Base-by-base conservation (phyloP, 176 grass and related monocot species). In the Carex pumila region DNA sequence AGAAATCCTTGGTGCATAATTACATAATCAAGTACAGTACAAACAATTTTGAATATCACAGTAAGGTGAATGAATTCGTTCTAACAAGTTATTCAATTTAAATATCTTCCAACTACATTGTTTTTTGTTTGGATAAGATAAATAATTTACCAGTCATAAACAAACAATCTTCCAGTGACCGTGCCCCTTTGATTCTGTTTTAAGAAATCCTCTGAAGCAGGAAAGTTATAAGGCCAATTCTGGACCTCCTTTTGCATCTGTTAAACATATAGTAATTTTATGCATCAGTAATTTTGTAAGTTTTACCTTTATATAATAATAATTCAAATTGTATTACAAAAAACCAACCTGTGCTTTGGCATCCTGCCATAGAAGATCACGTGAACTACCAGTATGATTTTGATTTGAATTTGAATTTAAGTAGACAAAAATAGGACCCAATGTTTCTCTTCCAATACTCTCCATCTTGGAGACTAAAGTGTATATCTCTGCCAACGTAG, bases 371-470 rank as follows among this genome's bases (percentile, higher is more conserved):
- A 97, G 89, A 83, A 31, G 61, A 65, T 65, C 0, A 52, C 32
- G 2, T 65, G 49, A 18, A 81, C 11, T 52, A 67, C 75, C 53
- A 69, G 21, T 71, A 3, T 64, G 59, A 43, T 81, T 81, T 49
- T 21, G 12, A 7, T 19, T 66, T 0, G 70, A 83, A 66, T 81
- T 81, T 63, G 79, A 92, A 82, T 98, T 94, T 39, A 98, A 83
- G 82, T 94, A 98, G 61, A 98, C 32, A 84, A 98, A 98, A 13
- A 98, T 71, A 1, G 95, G 95, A 4, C 95, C 95, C 30, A 93
- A 72, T 4, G 92, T 91, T 82, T 98, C n/a, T 98, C 63, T 98
- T 91, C 92, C 92, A 98, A 13, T 89, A 65, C 72, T 98, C 95
- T 10, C 87, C 85, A n/a, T 90, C 81, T 10, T 65, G 22, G 17